Conservation (phyloP, 352 stramenopile genomes). For the Globisporangium irregulare region DNA sequence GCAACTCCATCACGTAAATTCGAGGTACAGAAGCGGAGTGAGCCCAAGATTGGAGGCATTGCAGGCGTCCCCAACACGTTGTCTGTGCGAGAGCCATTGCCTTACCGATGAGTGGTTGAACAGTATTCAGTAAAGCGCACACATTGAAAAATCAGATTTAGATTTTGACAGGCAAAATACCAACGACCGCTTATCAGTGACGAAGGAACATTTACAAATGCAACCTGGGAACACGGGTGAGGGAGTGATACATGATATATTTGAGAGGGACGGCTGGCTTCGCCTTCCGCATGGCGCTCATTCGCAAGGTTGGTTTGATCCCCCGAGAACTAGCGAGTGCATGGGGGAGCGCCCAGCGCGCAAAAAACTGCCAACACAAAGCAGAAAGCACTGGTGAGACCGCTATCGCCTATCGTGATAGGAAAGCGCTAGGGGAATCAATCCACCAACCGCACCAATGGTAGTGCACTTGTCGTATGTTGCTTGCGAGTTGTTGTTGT, state of each 20-base stretch:
- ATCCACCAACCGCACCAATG: conserved; percentile 19
- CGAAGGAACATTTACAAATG: not conserved
- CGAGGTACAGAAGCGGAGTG: conserved; percentile 42
- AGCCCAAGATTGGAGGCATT: conserved; percentile 30
- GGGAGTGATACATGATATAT: conserved; percentile 11
- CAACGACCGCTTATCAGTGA: not conserved
- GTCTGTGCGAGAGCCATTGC: conserved; percentile 42
- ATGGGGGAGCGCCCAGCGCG: conserved; percentile 11
- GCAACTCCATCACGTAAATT: conserved; percentile 34
- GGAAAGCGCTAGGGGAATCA: conserved; percentile 19
- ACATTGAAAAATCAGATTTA: no score
- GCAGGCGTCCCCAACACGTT: conserved; percentile 41
- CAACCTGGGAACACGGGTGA: not conserved
- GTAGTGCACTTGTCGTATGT: conserved; percentile 8
- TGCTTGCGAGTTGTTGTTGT: conserved; percentile 8
- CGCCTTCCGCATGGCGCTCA: conserved; percentile 13
- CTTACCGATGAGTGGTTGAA: conserved; percentile 39
- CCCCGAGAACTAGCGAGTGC: conserved; percentile 10
- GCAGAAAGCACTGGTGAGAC: conserved; percentile 20
- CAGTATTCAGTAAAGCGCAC: no score
- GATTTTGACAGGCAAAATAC: not conserved
- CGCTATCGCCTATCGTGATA: conserved; percentile 15
- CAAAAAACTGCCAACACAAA: conserved; percentile 12
- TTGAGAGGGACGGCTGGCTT: conserved; percentile 9
- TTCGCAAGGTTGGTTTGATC: not conserved